Percentiles rank a stretch among this genome's conserved stretches.
These are phyloP conservation scores for Albizia julibrissin DNA, from an alignment of 306 rosid species.

Conservation along the genomic window DNA sequence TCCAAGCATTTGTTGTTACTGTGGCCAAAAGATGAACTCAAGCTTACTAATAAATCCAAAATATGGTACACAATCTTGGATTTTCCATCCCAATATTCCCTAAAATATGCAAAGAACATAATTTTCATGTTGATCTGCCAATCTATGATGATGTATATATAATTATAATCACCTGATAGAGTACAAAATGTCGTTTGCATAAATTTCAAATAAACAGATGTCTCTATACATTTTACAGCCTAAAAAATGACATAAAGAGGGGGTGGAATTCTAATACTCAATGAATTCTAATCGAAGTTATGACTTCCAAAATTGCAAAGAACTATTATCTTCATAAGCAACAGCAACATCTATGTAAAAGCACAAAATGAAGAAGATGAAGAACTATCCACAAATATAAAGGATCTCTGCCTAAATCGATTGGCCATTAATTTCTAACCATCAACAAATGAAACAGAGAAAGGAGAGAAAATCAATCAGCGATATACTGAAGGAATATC, in stretches of 20 bases:
- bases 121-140: background rate
- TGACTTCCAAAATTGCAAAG: background rate
- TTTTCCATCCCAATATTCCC: background rate
- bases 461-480: too few species aligned
- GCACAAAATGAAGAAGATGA: too few species aligned
- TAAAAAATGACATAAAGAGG: too few species aligned
- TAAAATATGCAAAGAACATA: background rate
- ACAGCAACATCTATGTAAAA: background rate
- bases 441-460: too few species aligned
- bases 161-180: background rate
- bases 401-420: too few species aligned
- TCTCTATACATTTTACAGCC: background rate
- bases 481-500: too few species aligned
- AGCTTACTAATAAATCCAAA: slow-evolving; percentile 8
- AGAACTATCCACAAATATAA: too few species aligned
- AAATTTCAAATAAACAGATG: background rate
- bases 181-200: background rate
- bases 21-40: background rate
- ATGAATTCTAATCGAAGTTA: background rate
- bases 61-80: background rate
- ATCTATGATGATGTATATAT: background rate
- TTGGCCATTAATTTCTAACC: too few species aligned
- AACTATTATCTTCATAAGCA: background rate
- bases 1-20: background rate
- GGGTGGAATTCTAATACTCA: too few species aligned